These are phyloP conservation scores for Botrytis tulipae DNA, from an alignment of 2,329 filamentous ascomycete species.

Conservation along the genomic window DNA sequence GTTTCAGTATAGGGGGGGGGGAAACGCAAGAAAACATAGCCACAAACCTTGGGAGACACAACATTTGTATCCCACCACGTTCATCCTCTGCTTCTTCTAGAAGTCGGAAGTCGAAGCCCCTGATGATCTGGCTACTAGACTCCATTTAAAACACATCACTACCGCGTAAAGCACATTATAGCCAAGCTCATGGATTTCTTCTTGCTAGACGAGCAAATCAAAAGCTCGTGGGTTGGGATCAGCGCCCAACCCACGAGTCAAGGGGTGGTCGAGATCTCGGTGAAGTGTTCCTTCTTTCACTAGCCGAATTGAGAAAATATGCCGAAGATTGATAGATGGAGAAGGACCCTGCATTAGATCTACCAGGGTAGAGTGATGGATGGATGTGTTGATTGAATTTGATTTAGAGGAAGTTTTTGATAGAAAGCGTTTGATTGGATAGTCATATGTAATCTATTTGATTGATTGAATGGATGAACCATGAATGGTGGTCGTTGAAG, in stretches of 20 bases:
- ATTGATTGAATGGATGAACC: neutral
- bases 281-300: neutral
- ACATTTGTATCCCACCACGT: neutral
- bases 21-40: neutral
- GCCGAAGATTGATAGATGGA: slow-evolving; percentile 1
- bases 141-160: neutral
- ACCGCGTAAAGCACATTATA: neutral
- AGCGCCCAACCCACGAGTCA: no score
- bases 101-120: neutral
- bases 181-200: neutral
- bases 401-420: neutral
- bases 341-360: slow-evolving; percentile 7
- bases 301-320: neutral
- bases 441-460: neutral
- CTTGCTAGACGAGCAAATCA: neutral
- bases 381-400: neutral
- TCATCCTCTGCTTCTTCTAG: neutral
- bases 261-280: neutral
- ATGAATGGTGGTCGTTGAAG: neutral
- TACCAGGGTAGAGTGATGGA: neutral
- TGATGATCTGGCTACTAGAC: neutral
- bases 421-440: neutral
- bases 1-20: neutral
- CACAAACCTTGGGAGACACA: neutral
- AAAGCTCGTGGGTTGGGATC: neutral